phyloP scores from a whole-genome alignment of 2,329 filamentous ascomycete genomes.

The Juglanconis oblonga region DNA sequence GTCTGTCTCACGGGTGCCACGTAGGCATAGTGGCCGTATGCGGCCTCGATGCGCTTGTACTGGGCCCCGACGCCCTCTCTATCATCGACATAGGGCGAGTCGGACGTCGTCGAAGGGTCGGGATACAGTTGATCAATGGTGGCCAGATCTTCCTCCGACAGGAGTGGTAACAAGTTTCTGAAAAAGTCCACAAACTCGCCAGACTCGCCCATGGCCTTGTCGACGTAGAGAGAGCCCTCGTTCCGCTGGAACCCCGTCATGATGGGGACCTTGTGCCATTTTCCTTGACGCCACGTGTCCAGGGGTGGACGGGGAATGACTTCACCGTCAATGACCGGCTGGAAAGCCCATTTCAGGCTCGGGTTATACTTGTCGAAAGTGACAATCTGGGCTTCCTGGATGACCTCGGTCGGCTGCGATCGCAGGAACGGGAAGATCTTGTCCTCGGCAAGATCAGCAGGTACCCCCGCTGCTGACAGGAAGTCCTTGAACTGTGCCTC shows the following conservation, averaged over 20 bases:
- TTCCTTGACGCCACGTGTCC: conserved; percentile 23
- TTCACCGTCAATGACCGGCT: conserved; percentile 46
- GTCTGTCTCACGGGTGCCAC: conserved; percentile 50
- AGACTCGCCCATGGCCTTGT: conserved; percentile 31
- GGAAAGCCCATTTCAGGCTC: conserved; percentile 46
- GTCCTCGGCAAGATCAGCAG: conserved; percentile 38
- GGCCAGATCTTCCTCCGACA: conserved; percentile 32
- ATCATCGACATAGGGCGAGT: conserved; percentile 37
- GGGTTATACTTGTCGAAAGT: conserved; percentile 34
- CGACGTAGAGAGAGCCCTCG: conserved; percentile 41
- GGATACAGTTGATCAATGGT: conserved; percentile 37
- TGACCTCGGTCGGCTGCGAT: conserved; percentile 27
- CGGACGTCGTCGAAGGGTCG: conserved; percentile 29
- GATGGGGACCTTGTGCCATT: conserved; percentile 33
- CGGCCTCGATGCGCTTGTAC: conserved; percentile 52
- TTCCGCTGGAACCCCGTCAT: conserved; percentile 42
- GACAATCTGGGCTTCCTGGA: conserved; percentile 31
- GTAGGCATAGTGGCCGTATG: conserved; percentile 55
- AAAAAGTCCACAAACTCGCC: conserved; percentile 37
- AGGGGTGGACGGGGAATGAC: conserved; percentile 27
- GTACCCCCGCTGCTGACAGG: conserved; percentile 42
- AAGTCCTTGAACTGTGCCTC: conserved; percentile 48
- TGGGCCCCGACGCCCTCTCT: conserved; percentile 42
- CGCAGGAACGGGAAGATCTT: conserved; percentile 44
- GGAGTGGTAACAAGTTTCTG: conserved; percentile 35